Percentiles rank a stretch among this genome's conserved stretches.
phyloP scores from a whole-genome alignment of 805 yeast species.

The Candida hispaniensis region DNA sequence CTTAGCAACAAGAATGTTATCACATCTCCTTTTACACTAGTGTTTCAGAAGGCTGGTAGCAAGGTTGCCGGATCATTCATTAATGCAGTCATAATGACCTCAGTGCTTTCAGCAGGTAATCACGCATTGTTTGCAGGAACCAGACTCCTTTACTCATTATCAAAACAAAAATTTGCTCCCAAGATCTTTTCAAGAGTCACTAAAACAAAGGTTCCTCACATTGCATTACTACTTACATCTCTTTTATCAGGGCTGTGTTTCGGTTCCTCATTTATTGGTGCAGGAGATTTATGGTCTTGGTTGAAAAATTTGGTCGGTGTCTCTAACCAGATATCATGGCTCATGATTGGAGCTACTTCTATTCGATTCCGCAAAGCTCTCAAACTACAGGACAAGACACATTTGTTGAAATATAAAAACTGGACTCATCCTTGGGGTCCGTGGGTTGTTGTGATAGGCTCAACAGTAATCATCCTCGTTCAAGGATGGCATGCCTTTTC shows the following conservation, averaged over 20 bases:
- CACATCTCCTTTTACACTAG: slow-evolving; percentile 38
- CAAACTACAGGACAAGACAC: slow-evolving; percentile 33
- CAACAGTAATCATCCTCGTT: slow-evolving; percentile 40
- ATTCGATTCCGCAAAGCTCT: slow-evolving; percentile 43
- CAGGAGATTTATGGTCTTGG: slow-evolving; percentile 43
- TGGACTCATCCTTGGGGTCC: slow-evolving; percentile 44
- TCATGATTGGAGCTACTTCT: slow-evolving; percentile 43
- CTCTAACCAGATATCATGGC: slow-evolving; percentile 56
- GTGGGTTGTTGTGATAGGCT: slow-evolving; percentile 37
- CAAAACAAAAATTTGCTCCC: slow-evolving; percentile 51
- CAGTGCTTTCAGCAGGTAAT: slow-evolving; percentile 57
- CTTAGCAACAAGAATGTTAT: slow-evolving; percentile 35
- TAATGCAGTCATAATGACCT: slow-evolving; percentile 48
- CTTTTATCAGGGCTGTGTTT: slow-evolving; percentile 47
- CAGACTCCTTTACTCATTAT: slow-evolving; percentile 49
- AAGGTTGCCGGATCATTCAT: slow-evolving; percentile 40
- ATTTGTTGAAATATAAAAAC: slow-evolving; percentile 38
- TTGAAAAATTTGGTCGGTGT: slow-evolving; percentile 51
- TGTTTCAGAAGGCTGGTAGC: slow-evolving; percentile 36
- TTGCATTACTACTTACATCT: slow-evolving; percentile 41
- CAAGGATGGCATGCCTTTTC: slow-evolving; percentile 56
- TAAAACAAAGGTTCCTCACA: slow-evolving; percentile 43
- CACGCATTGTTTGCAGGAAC: slow-evolving; percentile 57
- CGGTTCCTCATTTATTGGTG: slow-evolving; percentile 45
- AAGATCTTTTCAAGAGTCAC: slow-evolving; percentile 37